Base-by-base conservation (phyloP, 331 rosid genomes). In the Malus hybrid region DNA sequence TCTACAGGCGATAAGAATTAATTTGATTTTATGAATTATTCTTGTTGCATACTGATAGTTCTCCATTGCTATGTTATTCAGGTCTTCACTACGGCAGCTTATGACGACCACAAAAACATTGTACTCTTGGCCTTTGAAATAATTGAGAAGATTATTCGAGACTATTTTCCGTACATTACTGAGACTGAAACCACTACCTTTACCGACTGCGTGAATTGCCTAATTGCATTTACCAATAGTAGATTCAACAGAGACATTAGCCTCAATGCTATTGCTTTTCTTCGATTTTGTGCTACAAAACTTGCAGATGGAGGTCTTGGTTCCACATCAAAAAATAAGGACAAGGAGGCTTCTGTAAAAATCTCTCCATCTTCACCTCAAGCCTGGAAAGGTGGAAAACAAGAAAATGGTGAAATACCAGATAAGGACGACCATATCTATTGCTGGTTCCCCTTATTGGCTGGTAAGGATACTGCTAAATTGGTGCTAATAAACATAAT, bases 181-280 rank as follows among this genome's bases (percentile, higher is more conserved):
- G 99, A 96, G 91, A 96, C 98, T 56, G 99, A 92, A 82, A 96
- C 99, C 76, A 96, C 99, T 73, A 92, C 99, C 69, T 96, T 96
- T 81, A 90, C 99, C 13, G 99, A 96, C 81, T 96, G 96, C 73
- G 98, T 96, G 71, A 96, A 96, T 86, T 96, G 99, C 86, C 90
- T 96, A 55, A 87, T 96, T 83, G 99, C 98, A 32, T 96, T 96
- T 82, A 96, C 98, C 81, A 96, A 90, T 80, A 96, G 91, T 84
- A 92, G 94, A 86, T 90, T 92, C 80, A 96, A 87, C 81, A 89
- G 87, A 79, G 98, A 96, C 79, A 90, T 96, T 80, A 96, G 98
- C 90, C 90, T 96, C 73, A 90, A 90, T 87, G 99, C 99, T 74
- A 93, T 96, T 83, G 89, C 84, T 69, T 96, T 96, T 86, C 97